These are phyloP conservation scores for Ensete ventricosum DNA, from an alignment of 176 grass and related monocot genomes.

Conservation along the genomic window DNA sequence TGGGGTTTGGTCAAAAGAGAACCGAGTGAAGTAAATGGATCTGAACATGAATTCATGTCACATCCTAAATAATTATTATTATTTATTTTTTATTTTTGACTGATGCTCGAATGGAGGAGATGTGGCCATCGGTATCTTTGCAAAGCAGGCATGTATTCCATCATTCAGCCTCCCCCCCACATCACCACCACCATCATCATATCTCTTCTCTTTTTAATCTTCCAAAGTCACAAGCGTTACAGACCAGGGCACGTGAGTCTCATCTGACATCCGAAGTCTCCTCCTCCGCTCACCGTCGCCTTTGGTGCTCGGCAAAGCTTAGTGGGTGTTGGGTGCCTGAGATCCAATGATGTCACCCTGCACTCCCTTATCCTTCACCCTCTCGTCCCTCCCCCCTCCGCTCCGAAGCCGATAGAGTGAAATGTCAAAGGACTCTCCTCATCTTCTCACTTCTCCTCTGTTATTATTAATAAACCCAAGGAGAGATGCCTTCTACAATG, in stretches of 20 bases:
- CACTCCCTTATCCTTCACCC: not conserved
- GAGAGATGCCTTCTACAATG: no score
- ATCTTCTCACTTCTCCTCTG: no score
- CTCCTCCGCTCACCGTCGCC: not conserved
- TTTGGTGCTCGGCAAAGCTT: not conserved
- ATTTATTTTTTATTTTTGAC: not conserved
- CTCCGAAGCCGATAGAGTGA: no score
- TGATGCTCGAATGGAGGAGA: not conserved
- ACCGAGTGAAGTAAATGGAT: not conserved
- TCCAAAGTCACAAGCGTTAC: not conserved
- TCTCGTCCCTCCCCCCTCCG: not conserved
- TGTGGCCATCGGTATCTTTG: not conserved
- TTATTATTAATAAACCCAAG: no score
- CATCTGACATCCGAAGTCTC: not conserved
- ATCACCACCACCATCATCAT: not conserved
- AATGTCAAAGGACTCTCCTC: no score
- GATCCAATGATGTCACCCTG: not conserved
- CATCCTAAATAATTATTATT: not conserved
- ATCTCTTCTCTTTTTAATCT: not conserved
- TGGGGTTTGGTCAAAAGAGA: not conserved
- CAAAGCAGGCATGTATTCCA: not conserved
- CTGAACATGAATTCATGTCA: not conserved
- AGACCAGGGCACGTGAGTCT: not conserved
- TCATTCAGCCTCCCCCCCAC: not conserved
- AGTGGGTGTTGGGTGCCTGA: not conserved